Base-by-base conservation (phyloP, 352 stramenopile genomes). In the Vaucheria bursata region DNA sequence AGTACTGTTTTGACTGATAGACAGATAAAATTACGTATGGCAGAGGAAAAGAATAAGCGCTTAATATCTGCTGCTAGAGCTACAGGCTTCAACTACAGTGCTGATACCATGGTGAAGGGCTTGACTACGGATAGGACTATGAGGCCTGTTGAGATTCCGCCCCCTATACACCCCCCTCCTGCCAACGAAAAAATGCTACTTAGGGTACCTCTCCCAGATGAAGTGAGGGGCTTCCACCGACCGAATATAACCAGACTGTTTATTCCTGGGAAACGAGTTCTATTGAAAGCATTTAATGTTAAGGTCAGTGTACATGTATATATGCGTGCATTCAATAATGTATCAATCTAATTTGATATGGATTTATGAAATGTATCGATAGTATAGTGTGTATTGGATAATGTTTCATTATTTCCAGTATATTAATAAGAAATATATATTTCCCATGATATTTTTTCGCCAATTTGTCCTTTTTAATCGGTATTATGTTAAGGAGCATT, bases 1-100 rank as follows among this genome's bases (percentile, higher is more conserved):
- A 8, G 6, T 35, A 40, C 65, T 40, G 65, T 38, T 4, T 12
- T 81, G 12, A 35, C 65, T 66, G 77, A 82, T 45, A 34, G 77
- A 7, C 59, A 69, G 65, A 82, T 25, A 49, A 78, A 64, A 39
- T 65, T 75, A 18, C 65, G 73, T 35, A 82, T 82, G 77, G 77
- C 77, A 12, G 35, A 65, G 1, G 77, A 82, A 18, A 82, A 82
- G 36, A 65, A 71, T 8, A 65, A 73, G 32, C 65, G 77, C 1
- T 71, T 82, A 6, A 52, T 59, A 32, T 52, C 49, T 3, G 77
- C 77, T 0, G 77, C 77, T 12, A 52, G 64, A 33, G 38, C 53
- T 6, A 79, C 77, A 0, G 77, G 77, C 72, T 79, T 79, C 68
- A 82, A 59, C 50, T 79, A 79, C 77, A 79, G 73, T 73, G 75